phyloP scores from a whole-genome alignment of 2,329 filamentous ascomycete genomes.

The Pseudogymnoascus sp. region DNA sequence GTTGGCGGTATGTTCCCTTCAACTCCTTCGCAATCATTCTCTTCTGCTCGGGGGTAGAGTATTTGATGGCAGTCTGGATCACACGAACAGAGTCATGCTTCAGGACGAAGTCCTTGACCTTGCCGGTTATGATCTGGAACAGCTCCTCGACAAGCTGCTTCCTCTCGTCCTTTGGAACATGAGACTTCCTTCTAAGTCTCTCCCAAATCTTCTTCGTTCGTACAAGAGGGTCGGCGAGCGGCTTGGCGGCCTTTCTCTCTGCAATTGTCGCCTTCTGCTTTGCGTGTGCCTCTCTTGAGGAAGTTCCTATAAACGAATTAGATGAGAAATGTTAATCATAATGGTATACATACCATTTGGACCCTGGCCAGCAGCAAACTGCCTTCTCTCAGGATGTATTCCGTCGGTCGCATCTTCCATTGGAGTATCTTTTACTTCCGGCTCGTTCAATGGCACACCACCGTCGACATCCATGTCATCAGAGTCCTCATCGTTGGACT shows the following conservation, averaged over 20 bases:
- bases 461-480: slow-evolving; percentile 32
- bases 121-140: slow-evolving; percentile 82
- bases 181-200: slow-evolving; percentile 81
- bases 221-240: slow-evolving; percentile 79
- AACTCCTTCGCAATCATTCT: slow-evolving; percentile 82
- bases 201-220: slow-evolving; percentile 98
- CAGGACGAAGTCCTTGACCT: slow-evolving; percentile 91
- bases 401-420: slow-evolving; percentile 25
- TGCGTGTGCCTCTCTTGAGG: slow-evolving; percentile 76
- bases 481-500: slow-evolving; percentile 33
- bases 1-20: slow-evolving; percentile 69
- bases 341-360: slow-evolving; percentile 19
- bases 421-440: slow-evolving; percentile 22
- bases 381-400: slow-evolving; percentile 28
- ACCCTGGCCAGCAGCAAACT: slow-evolving; percentile 14
- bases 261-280: slow-evolving; percentile 85
- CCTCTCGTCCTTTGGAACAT: slow-evolving; percentile 82
- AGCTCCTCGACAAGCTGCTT: slow-evolving; percentile 81
- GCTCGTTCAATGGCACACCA: slow-evolving; percentile 18
- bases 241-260: slow-evolving; percentile 88
- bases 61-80: slow-evolving; percentile 94
- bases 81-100: slow-evolving; percentile 98
- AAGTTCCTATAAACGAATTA: slow-evolving; percentile 40
- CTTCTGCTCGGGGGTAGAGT: slow-evolving; percentile 75
- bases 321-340: background rate